phyloP scores from a whole-genome alignment of 345 rosid species.

The Eucalyptus polyanthemos region DNA sequence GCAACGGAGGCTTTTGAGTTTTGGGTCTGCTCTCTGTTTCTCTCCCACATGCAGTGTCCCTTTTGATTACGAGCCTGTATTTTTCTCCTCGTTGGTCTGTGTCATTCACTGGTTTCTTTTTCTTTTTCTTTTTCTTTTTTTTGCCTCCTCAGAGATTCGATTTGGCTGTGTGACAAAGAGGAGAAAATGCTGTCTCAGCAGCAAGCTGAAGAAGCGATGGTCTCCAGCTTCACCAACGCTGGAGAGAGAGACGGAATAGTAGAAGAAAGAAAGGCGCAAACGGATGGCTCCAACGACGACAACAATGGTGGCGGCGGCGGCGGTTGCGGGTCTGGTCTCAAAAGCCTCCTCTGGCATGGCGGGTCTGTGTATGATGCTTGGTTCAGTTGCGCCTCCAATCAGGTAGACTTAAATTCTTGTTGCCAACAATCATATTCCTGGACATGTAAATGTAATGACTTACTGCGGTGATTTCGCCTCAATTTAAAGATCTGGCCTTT shows the following conservation, averaged over 20 bases:
- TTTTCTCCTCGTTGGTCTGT: background rate
- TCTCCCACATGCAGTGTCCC: background rate
- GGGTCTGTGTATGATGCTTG: conserved; percentile 89
- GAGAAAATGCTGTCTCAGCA: conserved; percentile 19
- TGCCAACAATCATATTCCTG: background rate
- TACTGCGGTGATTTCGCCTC: background rate
- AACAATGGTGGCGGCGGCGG: no score
- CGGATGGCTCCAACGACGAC: background rate
- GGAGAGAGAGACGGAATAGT: conserved; percentile 21
- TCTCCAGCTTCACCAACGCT: conserved; percentile 20
- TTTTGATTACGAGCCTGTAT: conserved; percentile 1
- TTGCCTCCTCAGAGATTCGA: background rate
- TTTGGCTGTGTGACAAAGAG: background rate
- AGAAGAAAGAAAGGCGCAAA: conserved; percentile 12
- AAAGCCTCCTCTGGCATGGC: conserved; percentile 68
- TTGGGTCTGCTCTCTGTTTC: background rate
- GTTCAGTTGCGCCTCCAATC: conserved; percentile 87
- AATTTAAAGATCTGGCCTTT: background rate
- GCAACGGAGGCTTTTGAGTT: background rate
- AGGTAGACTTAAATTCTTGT: conserved; percentile 12
- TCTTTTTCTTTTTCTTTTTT: background rate
- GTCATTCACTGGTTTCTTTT: background rate
- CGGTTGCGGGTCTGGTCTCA: conserved; percentile 7
- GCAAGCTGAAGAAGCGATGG: conserved; percentile 44
- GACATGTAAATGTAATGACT: background rate